Conservation (phyloP, 2,329 filamentous ascomycete species). For the Fusarium agapanthi region DNA sequence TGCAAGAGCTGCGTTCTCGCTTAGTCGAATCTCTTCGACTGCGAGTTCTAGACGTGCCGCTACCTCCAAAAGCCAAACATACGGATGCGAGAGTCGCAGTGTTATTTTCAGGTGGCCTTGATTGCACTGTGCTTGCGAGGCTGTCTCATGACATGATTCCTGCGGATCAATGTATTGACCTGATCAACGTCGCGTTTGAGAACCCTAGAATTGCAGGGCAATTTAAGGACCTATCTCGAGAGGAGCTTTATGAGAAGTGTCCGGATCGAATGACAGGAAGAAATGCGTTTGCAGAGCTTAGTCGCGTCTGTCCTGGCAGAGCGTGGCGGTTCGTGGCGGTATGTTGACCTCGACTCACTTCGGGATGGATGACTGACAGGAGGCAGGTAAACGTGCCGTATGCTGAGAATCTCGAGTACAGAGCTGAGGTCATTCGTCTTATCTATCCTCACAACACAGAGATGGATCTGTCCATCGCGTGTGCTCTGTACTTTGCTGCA, state of each 20-base stretch:
- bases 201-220: slow-evolving; percentile 79
- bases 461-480: slow-evolving; percentile 96
- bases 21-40: slow-evolving; percentile 70
- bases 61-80: slow-evolving; percentile 54
- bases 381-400: slow-evolving; percentile 81
- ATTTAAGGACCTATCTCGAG: slow-evolving; percentile 48
- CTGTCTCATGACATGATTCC: slow-evolving; percentile 81
- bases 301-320: slow-evolving; percentile 72
- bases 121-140: slow-evolving; percentile 88
- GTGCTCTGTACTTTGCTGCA: slow-evolving; percentile 93
- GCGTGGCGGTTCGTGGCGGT: slow-evolving; percentile 84
- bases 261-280: slow-evolving; percentile 91
- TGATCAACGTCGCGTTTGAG: slow-evolving; percentile 96
- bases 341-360: slow-evolving; percentile 37
- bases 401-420: slow-evolving; percentile 73
- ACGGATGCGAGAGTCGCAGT: slow-evolving; percentile 72
- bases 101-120: slow-evolving; percentile 92
- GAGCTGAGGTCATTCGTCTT: slow-evolving; percentile 74
- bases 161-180: slow-evolving; percentile 74
- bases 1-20: slow-evolving; percentile 61
- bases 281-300: slow-evolving; percentile 79
- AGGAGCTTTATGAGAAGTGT: slow-evolving; percentile 77
- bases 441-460: slow-evolving; percentile 97
- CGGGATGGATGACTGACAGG: not conserved
- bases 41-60: slow-evolving; percentile 72